phyloP scores from a whole-genome alignment of 2,329 filamentous ascomycete species.

The Colletotrichum sp. region DNA sequence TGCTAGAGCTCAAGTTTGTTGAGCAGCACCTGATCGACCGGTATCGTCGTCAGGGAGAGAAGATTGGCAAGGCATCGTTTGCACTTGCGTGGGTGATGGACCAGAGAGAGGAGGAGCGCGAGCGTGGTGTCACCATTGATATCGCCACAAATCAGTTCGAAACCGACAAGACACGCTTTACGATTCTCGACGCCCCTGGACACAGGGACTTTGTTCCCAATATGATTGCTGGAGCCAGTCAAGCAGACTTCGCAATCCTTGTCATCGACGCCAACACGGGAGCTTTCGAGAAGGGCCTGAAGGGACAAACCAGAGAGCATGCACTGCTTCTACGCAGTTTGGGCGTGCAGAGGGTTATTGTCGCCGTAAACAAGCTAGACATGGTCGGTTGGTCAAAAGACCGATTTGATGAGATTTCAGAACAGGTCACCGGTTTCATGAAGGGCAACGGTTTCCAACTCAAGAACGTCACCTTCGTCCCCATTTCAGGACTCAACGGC shows the following conservation, averaged over 20 bases:
- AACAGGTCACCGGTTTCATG: constrained; percentile 85
- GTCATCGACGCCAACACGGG: constrained; percentile 92
- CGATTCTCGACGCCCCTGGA: constrained; percentile 93
- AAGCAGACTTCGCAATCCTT: constrained; percentile 93
- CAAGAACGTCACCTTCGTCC: constrained; percentile 85
- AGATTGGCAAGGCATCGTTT: constrained; percentile 93
- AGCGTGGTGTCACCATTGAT: constrained; percentile 92
- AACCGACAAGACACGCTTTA: constrained; percentile 85
- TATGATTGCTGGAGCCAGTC: constrained; percentile 96
- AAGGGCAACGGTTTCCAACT: constrained; percentile 80
- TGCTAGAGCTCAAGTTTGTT: constrained; percentile 87
- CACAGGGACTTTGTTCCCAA: constrained; percentile 97
- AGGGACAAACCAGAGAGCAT: constrained; percentile 94
- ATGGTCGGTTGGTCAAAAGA: constrained; percentile 82
- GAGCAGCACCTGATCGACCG: constrained; percentile 89
- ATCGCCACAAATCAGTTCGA: constrained; percentile 95
- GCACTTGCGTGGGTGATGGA: constrained; percentile 97
- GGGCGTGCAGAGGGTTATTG: constrained; percentile 85
- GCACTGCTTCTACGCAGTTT: constrained; percentile 88
- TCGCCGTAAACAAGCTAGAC: constrained; percentile 96
- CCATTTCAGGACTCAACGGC: constrained; percentile 86
- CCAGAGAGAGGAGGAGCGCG: constrained; percentile 86
- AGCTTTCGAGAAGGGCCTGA: constrained; percentile 91
- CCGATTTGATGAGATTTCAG: constrained; percentile 83
- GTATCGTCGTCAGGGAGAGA: constrained; percentile 86